These are phyloP conservation scores for Coemansia aciculifera DNA, from an alignment of 192 early-diverging fungal species.

Conservation along the genomic window DNA sequence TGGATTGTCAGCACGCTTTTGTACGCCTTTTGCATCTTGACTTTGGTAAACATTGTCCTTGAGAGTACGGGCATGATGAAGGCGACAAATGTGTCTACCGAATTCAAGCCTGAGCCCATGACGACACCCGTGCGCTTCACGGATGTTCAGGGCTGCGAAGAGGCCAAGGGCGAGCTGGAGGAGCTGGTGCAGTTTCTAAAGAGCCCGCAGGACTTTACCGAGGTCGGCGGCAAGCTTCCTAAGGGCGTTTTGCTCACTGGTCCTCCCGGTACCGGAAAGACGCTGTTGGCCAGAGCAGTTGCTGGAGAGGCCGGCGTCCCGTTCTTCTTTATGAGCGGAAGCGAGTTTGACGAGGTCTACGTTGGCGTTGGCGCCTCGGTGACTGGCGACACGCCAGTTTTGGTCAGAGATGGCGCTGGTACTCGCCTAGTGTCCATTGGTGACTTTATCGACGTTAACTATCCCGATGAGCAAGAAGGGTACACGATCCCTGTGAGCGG, in stretches of 20 bases:
- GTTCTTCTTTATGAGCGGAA: constrained; percentile 98
- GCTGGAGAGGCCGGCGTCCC: constrained; percentile 98
- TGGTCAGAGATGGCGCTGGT: constrained; percentile 32
- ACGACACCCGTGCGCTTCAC: constrained; percentile 71
- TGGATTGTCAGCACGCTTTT: constrained; percentile 45
- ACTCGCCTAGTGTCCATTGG: constrained; percentile 39
- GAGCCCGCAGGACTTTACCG: constrained; percentile 87
- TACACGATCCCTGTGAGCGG: constrained; percentile 45
- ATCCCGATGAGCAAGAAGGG: constrained; percentile 30
- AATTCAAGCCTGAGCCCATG: constrained; percentile 39
- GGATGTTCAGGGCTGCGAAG: constrained; percentile 97
- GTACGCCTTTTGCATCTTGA: constrained; percentile 69
- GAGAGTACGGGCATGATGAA: constrained; percentile 73
- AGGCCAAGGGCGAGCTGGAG: constrained; percentile 96
- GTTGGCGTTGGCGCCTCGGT: constrained; percentile 90
- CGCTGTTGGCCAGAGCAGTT: constrained; percentile 92
- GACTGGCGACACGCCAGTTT: constrained; percentile 52
- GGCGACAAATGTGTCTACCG: constrained; percentile 37
- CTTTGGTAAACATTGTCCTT: constrained; percentile 64
- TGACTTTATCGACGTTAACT: constrained; percentile 43
- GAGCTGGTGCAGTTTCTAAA: constrained; percentile 96
- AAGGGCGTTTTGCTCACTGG: constrained; percentile 89
- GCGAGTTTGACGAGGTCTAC: constrained; percentile 99
- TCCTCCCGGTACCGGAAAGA: constrained; percentile 97
- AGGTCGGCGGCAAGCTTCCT: constrained; percentile 92